A percentile compares a stretch with the other conserved stretches of the same genome.
These are phyloP conservation scores for Ogataea trehaloabstinens DNA, from an alignment of 805 yeast species.

Conservation along the genomic window DNA sequence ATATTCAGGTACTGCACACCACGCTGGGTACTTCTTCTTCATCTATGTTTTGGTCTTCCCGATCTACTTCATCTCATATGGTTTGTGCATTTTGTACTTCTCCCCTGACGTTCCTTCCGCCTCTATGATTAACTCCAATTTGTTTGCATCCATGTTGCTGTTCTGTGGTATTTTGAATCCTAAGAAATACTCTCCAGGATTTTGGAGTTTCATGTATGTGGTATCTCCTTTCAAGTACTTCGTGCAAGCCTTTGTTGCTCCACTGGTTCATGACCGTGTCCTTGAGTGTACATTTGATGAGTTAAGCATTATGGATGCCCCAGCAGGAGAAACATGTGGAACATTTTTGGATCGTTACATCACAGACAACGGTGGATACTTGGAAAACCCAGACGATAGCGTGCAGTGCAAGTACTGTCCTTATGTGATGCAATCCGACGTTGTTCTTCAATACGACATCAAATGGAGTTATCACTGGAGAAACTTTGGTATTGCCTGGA, in stretches of 20 bases:
- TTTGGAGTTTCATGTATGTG: slow-evolving; percentile 81
- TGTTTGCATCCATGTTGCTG: slow-evolving; percentile 56
- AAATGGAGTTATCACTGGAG: slow-evolving; percentile 58
- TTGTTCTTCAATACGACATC: slow-evolving; percentile 41
- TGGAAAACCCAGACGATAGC: slow-evolving; percentile 49
- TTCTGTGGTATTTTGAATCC: slow-evolving; percentile 73
- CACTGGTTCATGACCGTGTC: slow-evolving; percentile 45
- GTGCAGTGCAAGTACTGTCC: slow-evolving; percentile 49
- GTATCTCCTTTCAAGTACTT: slow-evolving; percentile 70
- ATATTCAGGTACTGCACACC: slow-evolving; percentile 35
- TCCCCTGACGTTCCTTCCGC: slow-evolving; percentile 70
- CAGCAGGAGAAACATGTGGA: slow-evolving; percentile 66
- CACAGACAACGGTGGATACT: slow-evolving; percentile 48
- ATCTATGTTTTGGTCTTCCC: slow-evolving; percentile 39
- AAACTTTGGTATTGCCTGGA: slow-evolving; percentile 62
- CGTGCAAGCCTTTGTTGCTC: slow-evolving; percentile 54
- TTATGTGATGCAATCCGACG: slow-evolving; percentile 42
- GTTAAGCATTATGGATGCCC: slow-evolving; percentile 49
- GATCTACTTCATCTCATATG: slow-evolving; percentile 49
- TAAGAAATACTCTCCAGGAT: slow-evolving; percentile 58
- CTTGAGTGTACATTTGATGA: slow-evolving; percentile 51
- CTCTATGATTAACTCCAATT: slow-evolving; percentile 53
- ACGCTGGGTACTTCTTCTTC: slow-evolving; percentile 47
- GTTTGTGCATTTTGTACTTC: slow-evolving; percentile 53
- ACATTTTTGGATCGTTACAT: slow-evolving; percentile 47